Percentiles rank a stretch among this genome's conserved stretches.
These are phyloP conservation scores for Tetrapisispora taiwanensis DNA, from an alignment of 805 yeast genomes.

Conservation along the genomic window DNA sequence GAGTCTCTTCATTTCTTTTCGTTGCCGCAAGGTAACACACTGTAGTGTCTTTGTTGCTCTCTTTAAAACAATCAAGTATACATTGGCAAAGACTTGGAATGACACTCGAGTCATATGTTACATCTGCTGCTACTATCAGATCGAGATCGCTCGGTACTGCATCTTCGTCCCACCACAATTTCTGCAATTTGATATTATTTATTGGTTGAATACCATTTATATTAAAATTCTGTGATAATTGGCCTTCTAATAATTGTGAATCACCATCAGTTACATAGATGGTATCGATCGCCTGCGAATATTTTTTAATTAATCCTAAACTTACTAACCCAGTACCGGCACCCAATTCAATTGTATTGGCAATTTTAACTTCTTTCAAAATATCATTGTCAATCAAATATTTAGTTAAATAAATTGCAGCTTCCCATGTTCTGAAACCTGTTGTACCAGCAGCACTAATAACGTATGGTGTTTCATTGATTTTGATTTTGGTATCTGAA, in stretches of 20 bases:
- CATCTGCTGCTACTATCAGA: constrained; percentile 72
- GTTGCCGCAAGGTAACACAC: constrained; percentile 56
- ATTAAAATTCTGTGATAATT: constrained; percentile 31
- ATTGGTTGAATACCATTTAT: constrained; percentile 32
- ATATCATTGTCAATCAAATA: constrained; percentile 20
- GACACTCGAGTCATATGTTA: constrained; percentile 64
- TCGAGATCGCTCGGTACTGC: constrained; percentile 35
- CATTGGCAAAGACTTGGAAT: constrained; percentile 47
- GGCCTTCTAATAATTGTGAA: constrained; percentile 15
- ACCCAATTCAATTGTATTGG: constrained; percentile 59
- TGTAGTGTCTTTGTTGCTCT: constrained; percentile 1
- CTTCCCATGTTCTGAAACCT: constrained; percentile 91
- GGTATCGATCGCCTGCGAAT: constrained; percentile 3
- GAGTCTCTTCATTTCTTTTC: constrained; percentile 50
- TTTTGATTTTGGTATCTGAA: constrained; percentile 18
- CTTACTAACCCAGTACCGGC: constrained; percentile 78
- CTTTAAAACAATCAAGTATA: constrained; percentile 24
- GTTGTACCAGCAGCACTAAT: constrained; percentile 76
- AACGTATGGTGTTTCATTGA: constrained; percentile 52
- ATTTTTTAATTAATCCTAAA: constrained; percentile 11
- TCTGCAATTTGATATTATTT: constrained; percentile 24
- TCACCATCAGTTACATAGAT: constrained; percentile 28
- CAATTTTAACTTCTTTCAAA: background rate
- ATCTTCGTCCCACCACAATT: constrained; percentile 53
- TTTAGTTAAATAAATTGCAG: constrained; percentile 57